Base-by-base conservation (phyloP, 352 stramenopile species). In the Phytophthora agathidicida region DNA sequence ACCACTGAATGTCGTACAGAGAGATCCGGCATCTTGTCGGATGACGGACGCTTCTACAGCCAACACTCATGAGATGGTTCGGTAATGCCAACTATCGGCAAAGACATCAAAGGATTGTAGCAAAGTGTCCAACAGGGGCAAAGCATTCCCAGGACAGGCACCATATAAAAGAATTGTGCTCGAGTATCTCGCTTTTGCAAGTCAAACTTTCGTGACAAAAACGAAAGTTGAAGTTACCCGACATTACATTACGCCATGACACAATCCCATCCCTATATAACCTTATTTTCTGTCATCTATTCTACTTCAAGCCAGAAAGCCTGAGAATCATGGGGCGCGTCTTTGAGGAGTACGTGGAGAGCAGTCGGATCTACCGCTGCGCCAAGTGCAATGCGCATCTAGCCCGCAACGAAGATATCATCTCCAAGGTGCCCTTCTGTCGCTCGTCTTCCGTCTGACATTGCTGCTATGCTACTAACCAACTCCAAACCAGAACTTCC, bases 291-390 rank as follows among this genome's bases (percentile, higher is more conserved):
- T n/a, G n/a, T n/a, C n/a, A n/a, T n/a, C n/a, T n/a, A n/a, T n/a
- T n/a, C 7, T 27, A 20, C 38, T 60, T 61, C 42, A 59, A 65
- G 27, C 24, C 7, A 3, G n/a, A 38, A 24, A 26, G 31, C n/a
- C n/a, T n/a, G 5, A 11, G 27, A 17, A 48, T 2, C 3, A 93
- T 93, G 84, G 82, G 84, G 28, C 77, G 73, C n/a, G 82, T 91
- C 55, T 93, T 93, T 60, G 88, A 96, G 80, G 78, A 94, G 32
- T 98, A 96, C 60, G 73, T 98, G 37, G 91, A 98, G 55, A 93
- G 91, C 51, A 64, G 83, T 45, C 81, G 94, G 47, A 64, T 98
- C 16, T 98, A 98, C 54, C 80, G 85, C 44, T 98, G 94, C 71
- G 81, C 72, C 52, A 78, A 97, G 27, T 98, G 94, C 70, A 75